Evolutionary conservation across 805 yeast genomes (phyloP).

Genomic region (Wickerhamiella vanderwaltii): DNA sequence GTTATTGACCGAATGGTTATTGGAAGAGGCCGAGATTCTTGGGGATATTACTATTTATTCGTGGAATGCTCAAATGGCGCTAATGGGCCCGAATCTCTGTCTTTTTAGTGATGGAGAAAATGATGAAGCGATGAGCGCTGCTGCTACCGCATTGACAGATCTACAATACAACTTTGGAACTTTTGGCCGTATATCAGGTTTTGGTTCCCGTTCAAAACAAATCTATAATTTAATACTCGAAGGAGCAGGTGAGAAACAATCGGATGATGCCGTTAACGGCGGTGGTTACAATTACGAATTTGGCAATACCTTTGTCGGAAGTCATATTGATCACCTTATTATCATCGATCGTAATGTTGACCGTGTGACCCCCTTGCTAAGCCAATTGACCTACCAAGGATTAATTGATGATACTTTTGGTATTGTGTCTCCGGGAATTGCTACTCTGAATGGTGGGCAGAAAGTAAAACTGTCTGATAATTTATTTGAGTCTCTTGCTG

Average conservation of each 20-base stretch:
- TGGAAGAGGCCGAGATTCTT: conserved; percentile 30
- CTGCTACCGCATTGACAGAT: conserved; percentile 40
- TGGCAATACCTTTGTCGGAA: conserved; percentile 25
- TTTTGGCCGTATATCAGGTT: conserved; percentile 43
- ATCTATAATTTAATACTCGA: conserved; percentile 34
- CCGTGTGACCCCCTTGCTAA: conserved; percentile 52
- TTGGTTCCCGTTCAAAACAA: conserved; percentile 45
- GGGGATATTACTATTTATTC: conserved; percentile 31
- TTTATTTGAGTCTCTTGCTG: conserved; percentile 34
- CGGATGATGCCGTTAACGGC: conserved; percentile 20
- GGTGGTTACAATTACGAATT: conserved; percentile 23
- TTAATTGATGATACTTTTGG: conserved; percentile 61
- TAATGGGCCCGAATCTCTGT: conserved; percentile 23
- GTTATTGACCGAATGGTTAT: conserved; percentile 15
- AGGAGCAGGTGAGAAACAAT: conserved; percentile 24
- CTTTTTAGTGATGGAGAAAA: conserved; percentile 33
- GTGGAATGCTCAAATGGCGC: conserved; percentile 37
- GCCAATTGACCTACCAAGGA: conserved; percentile 75
- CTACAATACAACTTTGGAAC: conserved; percentile 33
- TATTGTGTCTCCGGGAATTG: conserved; percentile 29
- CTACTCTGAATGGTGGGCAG: conserved; percentile 15
- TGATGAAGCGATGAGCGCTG: conserved; percentile 33
- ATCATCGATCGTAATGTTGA: conserved; percentile 73
- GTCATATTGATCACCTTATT: conserved; percentile 44
- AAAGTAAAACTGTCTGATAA: conserved; percentile 15